Percentiles rank a stretch among this genome's conserved stretches.
Evolutionary conservation across 2,329 filamentous ascomycete species (phyloP).

Genomic region (Cercospora zeina): DNA sequence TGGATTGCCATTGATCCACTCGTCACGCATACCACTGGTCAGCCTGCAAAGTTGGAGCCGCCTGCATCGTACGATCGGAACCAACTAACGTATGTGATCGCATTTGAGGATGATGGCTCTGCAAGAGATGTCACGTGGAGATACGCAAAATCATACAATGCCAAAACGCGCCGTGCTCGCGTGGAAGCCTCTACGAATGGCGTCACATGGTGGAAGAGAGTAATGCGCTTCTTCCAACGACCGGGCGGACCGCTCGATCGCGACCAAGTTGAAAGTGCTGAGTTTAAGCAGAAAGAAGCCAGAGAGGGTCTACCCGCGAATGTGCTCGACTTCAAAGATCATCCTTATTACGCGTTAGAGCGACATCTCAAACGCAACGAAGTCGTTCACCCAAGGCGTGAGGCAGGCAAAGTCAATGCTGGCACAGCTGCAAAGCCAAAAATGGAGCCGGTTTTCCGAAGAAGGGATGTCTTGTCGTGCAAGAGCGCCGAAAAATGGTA

Average conservation of each 20-base stretch:
- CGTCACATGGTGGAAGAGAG: constrained; percentile 57
- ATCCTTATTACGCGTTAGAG: constrained; percentile 65
- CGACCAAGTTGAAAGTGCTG: constrained; percentile 80
- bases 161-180: constrained; percentile 81
- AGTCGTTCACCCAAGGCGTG: constrained; percentile 70
- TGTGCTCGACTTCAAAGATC: constrained; percentile 46
- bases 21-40: constrained; percentile 76
- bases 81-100: constrained; percentile 77
- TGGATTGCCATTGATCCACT: constrained; percentile 88
- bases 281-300: constrained; percentile 69
- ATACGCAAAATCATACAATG: constrained; percentile 84
- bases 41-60: constrained; percentile 75
- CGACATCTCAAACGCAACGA: constrained; percentile 81
- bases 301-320: constrained; percentile 61
- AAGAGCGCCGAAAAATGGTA: constrained; percentile 89
- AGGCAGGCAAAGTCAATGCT: constrained; percentile 74
- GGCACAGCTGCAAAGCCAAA: constrained; percentile 57
- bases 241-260: constrained; percentile 54
- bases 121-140: constrained; percentile 83
- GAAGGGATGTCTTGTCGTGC: constrained; percentile 75
- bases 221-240: constrained; percentile 49
- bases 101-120: constrained; percentile 76
- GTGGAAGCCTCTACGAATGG: constrained; percentile 67
- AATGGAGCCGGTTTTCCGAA: constrained; percentile 78
- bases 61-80: constrained; percentile 76